Evolutionary conservation across 768 basidiomycete species (phyloP).

Genomic region (Tylopilus vinaceipallidus): DNA sequence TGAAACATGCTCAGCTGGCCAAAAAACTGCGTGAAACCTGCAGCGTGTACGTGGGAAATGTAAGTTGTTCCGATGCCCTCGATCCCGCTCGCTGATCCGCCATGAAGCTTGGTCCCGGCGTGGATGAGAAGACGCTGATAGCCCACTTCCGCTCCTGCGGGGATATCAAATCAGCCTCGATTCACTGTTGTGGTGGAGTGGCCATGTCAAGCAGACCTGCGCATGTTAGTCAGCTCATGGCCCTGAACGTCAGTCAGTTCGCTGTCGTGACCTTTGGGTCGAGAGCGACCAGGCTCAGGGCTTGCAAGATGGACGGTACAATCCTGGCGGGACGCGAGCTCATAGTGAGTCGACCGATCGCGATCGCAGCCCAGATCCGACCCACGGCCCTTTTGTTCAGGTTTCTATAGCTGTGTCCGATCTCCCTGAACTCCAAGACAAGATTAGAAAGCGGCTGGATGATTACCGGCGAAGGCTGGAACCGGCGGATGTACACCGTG

Average conservation of each 20-base stretch:
- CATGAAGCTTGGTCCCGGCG: conserved; percentile 33
- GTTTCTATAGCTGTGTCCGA: conserved; percentile 29
- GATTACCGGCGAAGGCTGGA: conserved; percentile 21
- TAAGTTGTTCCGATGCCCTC: conserved; percentile 31
- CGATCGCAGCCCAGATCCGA: not conserved
- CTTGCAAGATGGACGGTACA: conserved; percentile 42
- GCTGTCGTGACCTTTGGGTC: conserved; percentile 48
- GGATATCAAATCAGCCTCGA: conserved; percentile 15
- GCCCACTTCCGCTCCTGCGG: conserved; percentile 27
- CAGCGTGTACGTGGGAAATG: conserved; percentile 62
- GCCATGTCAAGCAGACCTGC: conserved; percentile 27
- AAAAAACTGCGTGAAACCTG: conserved; percentile 24
- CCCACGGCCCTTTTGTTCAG: conserved; percentile 12
- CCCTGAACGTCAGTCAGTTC: conserved; percentile 45
- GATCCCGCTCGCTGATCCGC: conserved; percentile 2
- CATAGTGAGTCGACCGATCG: conserved; percentile 35
- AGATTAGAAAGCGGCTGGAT: conserved; percentile 25
- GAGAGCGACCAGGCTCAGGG: conserved; percentile 36
- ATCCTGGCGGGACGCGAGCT: conserved; percentile 39
- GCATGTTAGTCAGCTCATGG: conserved; percentile 30
- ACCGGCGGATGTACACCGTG: conserved; percentile 19
- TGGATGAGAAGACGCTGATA: conserved; percentile 23
- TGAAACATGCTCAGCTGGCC: conserved; percentile 12
- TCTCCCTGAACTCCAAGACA: conserved; percentile 34
- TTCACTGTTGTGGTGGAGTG: conserved; percentile 34